Evolutionary conservation across 2,329 filamentous ascomycete genomes (phyloP).

Genomic region (Monosporascus ibericus): DNA sequence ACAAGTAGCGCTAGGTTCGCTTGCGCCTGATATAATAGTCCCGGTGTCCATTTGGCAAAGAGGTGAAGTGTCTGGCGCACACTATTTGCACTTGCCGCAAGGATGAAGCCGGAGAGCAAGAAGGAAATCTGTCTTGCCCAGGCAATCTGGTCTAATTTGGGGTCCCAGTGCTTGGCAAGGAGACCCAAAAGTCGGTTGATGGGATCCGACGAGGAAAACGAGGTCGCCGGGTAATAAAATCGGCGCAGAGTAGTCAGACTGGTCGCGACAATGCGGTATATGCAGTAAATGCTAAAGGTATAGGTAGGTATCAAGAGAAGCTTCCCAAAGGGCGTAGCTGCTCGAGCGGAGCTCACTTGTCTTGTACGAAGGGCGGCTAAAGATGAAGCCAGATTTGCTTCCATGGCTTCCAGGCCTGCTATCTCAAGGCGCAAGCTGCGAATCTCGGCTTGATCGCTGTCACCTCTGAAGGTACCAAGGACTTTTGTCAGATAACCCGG

Average conservation of each 20-base stretch:
- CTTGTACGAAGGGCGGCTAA: conserved; percentile 58
- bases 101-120: conserved; percentile 73
- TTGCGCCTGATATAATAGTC: conserved; percentile 65
- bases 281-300: conserved; percentile 72
- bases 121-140: conserved; percentile 86
- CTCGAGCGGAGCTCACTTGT: conserved; percentile 57
- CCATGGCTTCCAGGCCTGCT: conserved; percentile 74
- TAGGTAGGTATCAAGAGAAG: conserved; percentile 58
- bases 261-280: conserved; percentile 75
- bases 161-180: conserved; percentile 77
- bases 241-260: conserved; percentile 62
- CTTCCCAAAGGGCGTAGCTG: conserved; percentile 61
- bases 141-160: conserved; percentile 70
- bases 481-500: conserved; percentile 67
- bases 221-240: conserved; percentile 35
- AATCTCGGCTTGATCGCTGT: conserved; percentile 54
- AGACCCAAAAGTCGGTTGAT: conserved; percentile 79
- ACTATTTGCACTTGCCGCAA: conserved; percentile 73
- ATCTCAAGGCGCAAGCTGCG: conserved; percentile 67
- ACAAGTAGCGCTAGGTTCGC: conserved; percentile 75
- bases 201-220: conserved; percentile 68
- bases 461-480: conserved; percentile 63
- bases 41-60: conserved; percentile 68
- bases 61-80: conserved; percentile 81
- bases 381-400: conserved; percentile 60